These are phyloP conservation scores for Liquidambar formosana DNA, from an alignment of 164 flowering plant species.

Conservation along the genomic window DNA sequence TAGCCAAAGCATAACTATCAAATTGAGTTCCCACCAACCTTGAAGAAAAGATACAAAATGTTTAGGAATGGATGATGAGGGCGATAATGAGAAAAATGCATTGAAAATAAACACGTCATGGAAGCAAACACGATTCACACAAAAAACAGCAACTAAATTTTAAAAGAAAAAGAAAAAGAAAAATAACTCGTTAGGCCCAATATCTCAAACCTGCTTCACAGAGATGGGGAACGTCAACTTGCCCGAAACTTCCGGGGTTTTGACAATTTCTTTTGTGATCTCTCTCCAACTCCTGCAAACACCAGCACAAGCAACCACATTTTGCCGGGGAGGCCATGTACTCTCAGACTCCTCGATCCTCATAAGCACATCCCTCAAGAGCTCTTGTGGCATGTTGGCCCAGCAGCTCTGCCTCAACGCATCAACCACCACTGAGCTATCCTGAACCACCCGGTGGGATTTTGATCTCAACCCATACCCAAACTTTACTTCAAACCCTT, in stretches of 20 bases:
- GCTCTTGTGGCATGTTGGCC: slow-evolving; percentile 78
- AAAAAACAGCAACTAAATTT: no score
- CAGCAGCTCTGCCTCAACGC: slow-evolving; percentile 66
- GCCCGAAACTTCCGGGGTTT: slow-evolving; percentile 44
- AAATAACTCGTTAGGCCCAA: not conserved
- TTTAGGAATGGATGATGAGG: not conserved
- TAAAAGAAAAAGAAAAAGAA: not conserved
- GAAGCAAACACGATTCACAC: no score
- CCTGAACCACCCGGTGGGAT: slow-evolving; percentile 70
- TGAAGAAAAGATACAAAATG: not conserved
- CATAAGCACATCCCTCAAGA: slow-evolving; percentile 59
- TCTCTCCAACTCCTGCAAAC: slow-evolving; percentile 81
- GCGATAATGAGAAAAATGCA: not conserved
- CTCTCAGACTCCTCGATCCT: slow-evolving; percentile 61
- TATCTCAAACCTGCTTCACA: slow-evolving; percentile 55
- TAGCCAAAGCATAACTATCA: not conserved
- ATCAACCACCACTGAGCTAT: slow-evolving; percentile 39
- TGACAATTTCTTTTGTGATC: slow-evolving; percentile 60
- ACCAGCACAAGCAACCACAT: slow-evolving; percentile 73
- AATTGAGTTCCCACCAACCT: slow-evolving; percentile 1
- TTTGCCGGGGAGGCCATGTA: slow-evolving; percentile 58
- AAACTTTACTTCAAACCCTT: slow-evolving; percentile 66
- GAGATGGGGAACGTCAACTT: slow-evolving; percentile 71
- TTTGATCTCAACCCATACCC: slow-evolving; percentile 67
- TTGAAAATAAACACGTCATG: not conserved